Evolutionary conservation across 352 stramenopile species (phyloP).

Genomic region (Globisporangium okanoganense): DNA sequence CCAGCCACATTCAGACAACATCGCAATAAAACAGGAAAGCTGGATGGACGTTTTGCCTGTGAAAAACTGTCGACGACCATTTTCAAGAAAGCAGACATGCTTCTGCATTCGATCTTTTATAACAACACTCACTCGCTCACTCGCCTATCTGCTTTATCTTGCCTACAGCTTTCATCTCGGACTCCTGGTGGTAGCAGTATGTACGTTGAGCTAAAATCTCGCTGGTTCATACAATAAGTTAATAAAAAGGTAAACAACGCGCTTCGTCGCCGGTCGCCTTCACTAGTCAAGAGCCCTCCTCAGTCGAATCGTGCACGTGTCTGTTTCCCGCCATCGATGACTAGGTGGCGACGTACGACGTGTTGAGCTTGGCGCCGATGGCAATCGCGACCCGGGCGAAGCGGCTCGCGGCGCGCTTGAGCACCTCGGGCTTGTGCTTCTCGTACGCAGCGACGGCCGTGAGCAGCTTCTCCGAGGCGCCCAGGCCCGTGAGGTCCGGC

Average conservation of each 20-base stretch:
- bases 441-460: conserved; percentile 76
- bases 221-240: conserved; percentile 13
- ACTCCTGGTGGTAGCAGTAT: background rate
- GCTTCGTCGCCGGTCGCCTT: background rate
- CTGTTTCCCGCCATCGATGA: too few species aligned
- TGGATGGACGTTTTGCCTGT: too few species aligned
- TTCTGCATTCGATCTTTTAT: too few species aligned
- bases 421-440: conserved; percentile 79
- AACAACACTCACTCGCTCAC: background rate
- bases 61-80: background rate
- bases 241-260: conserved; percentile 6
- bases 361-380: conserved; percentile 78
- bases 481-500: conserved; percentile 66
- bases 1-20: background rate
- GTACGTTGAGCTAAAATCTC: background rate
- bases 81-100: background rate
- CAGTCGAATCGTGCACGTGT: background rate
- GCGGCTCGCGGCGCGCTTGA: conserved; percentile 51
- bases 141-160: too few species aligned
- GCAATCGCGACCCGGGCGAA: conserved; percentile 70
- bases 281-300: background rate
- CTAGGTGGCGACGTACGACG: conserved; percentile 43
- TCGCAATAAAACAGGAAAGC: background rate
- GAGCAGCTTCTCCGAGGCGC: conserved; percentile 73
- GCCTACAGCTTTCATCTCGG: background rate